These are phyloP conservation scores for Ceratocystis smalleyi DNA, from an alignment of 2,329 filamentous ascomycete genomes.

Conservation along the genomic window DNA sequence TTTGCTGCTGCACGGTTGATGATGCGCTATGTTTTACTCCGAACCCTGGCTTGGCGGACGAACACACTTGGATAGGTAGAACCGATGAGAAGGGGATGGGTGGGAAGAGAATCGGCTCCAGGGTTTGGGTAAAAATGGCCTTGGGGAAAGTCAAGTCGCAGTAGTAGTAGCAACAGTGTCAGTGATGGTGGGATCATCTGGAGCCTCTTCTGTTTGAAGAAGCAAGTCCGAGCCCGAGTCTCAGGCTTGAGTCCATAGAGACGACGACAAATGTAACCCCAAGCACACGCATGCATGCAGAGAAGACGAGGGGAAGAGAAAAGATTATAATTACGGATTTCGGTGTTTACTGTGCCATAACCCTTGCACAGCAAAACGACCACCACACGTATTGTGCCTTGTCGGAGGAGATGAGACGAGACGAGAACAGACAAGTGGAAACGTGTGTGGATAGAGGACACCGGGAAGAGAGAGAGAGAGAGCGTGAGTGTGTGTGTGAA, in stretches of 20 bases:
- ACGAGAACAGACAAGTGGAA: not conserved
- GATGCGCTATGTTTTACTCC: conserved; percentile 1
- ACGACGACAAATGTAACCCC: not conserved
- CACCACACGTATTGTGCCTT: no score
- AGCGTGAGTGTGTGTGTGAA: not conserved
- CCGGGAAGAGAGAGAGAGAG: not conserved
- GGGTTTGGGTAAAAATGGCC: not conserved
- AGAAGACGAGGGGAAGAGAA: not conserved
- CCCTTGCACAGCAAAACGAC: not conserved
- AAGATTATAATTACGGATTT: not conserved
- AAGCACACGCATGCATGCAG: not conserved
- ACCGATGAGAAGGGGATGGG: not conserved
- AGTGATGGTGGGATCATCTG: not conserved
- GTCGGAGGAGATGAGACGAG: no score
- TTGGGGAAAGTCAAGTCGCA: not conserved
- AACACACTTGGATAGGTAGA: not conserved
- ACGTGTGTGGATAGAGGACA: not conserved
- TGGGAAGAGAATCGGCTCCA: not conserved
- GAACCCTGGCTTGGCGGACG: not conserved
- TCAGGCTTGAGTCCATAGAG: not conserved
- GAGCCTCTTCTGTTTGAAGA: not conserved
- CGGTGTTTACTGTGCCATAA: not conserved
- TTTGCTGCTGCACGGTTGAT: not conserved
- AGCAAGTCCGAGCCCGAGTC: not conserved
- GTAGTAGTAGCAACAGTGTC: not conserved